Conservation (phyloP, 2,329 filamentous ascomycete genomes). For the Colletotrichum echinochloae region DNA sequence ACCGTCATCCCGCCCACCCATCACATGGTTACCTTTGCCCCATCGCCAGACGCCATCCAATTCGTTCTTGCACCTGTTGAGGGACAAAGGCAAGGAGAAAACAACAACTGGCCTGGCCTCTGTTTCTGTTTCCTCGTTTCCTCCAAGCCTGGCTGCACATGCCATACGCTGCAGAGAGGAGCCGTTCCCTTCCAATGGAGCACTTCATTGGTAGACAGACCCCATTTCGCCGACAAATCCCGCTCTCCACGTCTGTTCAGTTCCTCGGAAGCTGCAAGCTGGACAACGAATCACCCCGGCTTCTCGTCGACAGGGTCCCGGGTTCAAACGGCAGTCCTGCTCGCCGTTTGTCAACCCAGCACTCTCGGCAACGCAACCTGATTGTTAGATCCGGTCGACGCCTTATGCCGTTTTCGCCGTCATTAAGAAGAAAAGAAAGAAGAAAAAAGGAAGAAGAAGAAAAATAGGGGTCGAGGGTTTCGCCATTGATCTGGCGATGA, state of each 20-base stretch:
- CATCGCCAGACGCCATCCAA: neutral
- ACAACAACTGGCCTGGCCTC: neutral
- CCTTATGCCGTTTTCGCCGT: slow-evolving; percentile 2
- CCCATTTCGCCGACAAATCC: neutral
- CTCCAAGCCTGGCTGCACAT: neutral
- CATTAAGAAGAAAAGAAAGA: too few species aligned
- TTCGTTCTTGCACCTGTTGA: too few species aligned
- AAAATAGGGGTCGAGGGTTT: neutral
- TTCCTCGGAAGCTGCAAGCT: slow-evolving; percentile 15
- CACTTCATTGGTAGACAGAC: neutral
- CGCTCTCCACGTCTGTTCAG: neutral
- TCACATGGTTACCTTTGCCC: neutral
- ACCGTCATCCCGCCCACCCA: neutral
- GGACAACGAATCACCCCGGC: slow-evolving; percentile 8
- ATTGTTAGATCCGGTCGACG: slow-evolving; percentile 28
- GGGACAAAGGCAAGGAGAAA: slow-evolving; percentile 6
- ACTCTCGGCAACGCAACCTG: slow-evolving; percentile 29
- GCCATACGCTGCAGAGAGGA: neutral
- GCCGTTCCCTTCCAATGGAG: neutral
- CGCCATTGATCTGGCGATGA: neutral
- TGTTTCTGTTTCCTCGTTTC: neutral
- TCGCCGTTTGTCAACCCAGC: slow-evolving; percentile 19
- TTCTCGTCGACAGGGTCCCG: neutral
- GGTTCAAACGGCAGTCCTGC: slow-evolving; percentile 18
- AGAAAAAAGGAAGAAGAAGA: too few species aligned